Base-by-base conservation (phyloP, 768 basidiomycete species). In the Mycena maculata region DNA sequence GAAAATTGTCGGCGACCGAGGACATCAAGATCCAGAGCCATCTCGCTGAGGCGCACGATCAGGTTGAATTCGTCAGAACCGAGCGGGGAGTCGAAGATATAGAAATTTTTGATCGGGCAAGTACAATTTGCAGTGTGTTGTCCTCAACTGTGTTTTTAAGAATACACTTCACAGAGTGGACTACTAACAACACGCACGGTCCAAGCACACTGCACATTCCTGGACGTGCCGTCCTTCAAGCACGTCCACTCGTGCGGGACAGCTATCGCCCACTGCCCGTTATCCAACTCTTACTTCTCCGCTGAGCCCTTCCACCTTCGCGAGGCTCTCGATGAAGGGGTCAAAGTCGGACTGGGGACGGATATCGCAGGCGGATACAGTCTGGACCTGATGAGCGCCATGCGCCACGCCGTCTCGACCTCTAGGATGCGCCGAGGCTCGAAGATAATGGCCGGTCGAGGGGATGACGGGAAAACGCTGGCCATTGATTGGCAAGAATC, bases 131-230 rank as follows among this genome's bases (percentile, higher is more conserved):
- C 44, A 41, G 44, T 22, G 59, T 54, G 11, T 53, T 65, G 27
- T n/a, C 47, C 47, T n/a, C 10, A 50, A 36, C n/a, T 53, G 48
- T 42, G 33, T 28, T 30, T n/a, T 13, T 55, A 25, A 28, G 11
- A 23, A 28, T 25, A 49, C 23, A n/a, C 60, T 41, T 41, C 75
- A 93, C 76, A 94, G 93, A 72, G 83, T 70, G 78, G 81, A 9
- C 83, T 95, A 6, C 79, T 95, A 52, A 90, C 88, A 1, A 73
- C 82, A 1, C 85, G 85, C 16, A 91, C 93, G 0, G 77, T 96
- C 15, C 93, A 95, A 82, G 95, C 94, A 0, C 95, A 96, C 76
- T 96, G 95, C 79, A 97, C 95, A 2, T 95, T 91, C 78, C 84
- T 95, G 33, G 74, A 79, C n/a, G 58, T 76, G 0, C 76, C 83